A percentile compares a stretch with the other conserved stretches of the same genome.
Evolutionary conservation across 305 asterid genomes (phyloP).

Genomic region (Solanum aculeatissimum): DNA sequence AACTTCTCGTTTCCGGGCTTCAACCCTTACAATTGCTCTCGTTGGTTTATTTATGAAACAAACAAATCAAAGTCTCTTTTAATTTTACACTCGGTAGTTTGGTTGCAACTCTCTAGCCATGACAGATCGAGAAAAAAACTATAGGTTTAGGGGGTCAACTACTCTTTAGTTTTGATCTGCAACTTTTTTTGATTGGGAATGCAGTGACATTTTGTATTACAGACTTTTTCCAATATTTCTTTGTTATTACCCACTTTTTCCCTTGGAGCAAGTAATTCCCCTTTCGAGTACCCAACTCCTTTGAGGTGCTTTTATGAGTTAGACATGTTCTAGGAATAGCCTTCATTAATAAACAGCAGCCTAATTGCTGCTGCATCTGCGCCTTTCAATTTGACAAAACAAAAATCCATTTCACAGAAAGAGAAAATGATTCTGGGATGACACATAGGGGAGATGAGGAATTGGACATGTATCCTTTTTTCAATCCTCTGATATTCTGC

Average conservation of each 20-base stretch:
- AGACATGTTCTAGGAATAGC: neutral
- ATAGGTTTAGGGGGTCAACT: neutral
- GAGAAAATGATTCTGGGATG: neutral
- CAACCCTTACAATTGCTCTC: neutral
- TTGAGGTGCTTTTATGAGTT: neutral
- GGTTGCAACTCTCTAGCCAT: neutral
- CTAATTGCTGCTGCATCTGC: neutral
- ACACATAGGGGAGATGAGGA: neutral
- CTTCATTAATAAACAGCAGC: neutral
- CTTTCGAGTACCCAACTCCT: neutral
- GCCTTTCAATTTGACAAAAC: neutral
- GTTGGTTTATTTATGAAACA: neutral
- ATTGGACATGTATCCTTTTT: neutral
- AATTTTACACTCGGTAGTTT: neutral
- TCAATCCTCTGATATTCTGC: neutral
- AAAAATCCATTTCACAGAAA: neutral
- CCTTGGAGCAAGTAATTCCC: neutral
- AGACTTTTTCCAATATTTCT: neutral
- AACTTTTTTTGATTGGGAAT: neutral
- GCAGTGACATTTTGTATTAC: neutral
- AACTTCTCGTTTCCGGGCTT: neutral
- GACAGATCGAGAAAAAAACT: neutral
- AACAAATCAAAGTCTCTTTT: neutral
- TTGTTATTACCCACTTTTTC: neutral
- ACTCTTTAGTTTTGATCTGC: neutral